Base-by-base conservation (phyloP, 495 filamentous ascomycete genomes). In the Immersiella caudata region DNA sequence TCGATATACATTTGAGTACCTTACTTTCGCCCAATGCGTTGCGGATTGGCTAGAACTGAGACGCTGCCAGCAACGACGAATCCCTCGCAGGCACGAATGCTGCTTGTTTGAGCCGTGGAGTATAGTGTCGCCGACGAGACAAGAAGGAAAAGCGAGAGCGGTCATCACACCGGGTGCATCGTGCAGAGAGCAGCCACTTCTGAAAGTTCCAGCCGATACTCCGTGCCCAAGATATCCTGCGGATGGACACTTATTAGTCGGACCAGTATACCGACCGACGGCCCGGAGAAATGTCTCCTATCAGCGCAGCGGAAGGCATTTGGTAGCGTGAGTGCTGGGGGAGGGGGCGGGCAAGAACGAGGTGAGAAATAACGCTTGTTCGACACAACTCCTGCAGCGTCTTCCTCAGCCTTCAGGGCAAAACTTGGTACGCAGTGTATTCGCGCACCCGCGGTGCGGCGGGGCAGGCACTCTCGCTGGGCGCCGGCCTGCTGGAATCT, bases 221-320 rank as follows among this genome's bases (percentile, higher is more conserved):
- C 9, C 40, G 16, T 2, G 9, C 14, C 5, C 40, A 46, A 36
- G n/a, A 36, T 36, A 36, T 36, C 5, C 11, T 46, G 40, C 40
- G 2, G 16, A 33, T 52, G 49, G 3, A 55, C 52, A 22, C 21
- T 22, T 14, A 26, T 22, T 14, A 26, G 52, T 55, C 52, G 20
- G 21, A 22, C 25, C 21, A 26, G 52, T 24, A 4, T 22, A 22
- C 6, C 25, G 21, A 14, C 29, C 25, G 18, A 60, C 8, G 57
- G 22, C 29, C 26, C 57, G 57, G 57, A 60, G 24, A 36, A 60
- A 60, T 60, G 26, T 60, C 57, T 60, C 57, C 57, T 60, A 60
- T 60, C 57, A 21, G 27, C 21, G 22, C 21, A 26, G 21, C 26
- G 12, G 4, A 6, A 6, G 29, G 26, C 29, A 1, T 25, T 26